These are phyloP conservation scores for Chenopodium album DNA, from an alignment of 148 eudicot genomes.

Conservation along the genomic window DNA sequence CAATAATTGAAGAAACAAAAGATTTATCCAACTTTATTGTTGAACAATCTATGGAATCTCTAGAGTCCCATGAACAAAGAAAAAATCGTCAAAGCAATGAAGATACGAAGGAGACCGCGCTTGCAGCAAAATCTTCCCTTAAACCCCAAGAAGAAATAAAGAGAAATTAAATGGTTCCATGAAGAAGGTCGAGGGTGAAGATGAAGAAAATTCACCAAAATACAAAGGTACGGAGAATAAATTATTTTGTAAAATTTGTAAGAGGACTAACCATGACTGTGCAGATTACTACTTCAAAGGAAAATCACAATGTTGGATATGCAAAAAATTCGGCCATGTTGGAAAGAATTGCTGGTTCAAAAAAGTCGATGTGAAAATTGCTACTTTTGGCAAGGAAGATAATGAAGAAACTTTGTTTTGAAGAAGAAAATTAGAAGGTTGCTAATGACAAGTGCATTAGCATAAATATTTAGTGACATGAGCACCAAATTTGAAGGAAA, in stretches of 20 bases:
- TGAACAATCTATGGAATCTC: not conserved
- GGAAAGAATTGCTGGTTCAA: not conserved
- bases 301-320: not conserved
- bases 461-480: no score
- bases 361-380: not conserved
- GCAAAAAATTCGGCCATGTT: not conserved
- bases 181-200: not conserved
- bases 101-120: not conserved
- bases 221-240: not conserved
- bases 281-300: not conserved
- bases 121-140: not conserved
- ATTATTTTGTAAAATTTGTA: not conserved
- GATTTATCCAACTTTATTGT: not conserved
- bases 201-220: not conserved
- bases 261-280: not conserved
- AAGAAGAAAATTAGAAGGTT: not conserved
- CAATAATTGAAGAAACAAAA: conserved; percentile 4
- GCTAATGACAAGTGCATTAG: no score
- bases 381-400: not conserved
- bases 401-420: not conserved
- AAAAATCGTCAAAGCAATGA: not conserved
- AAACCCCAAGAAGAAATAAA: not conserved
- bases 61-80: not conserved
- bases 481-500: no score
- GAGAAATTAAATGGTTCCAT: not conserved